These are phyloP conservation scores for Actinidia polygama DNA, from an alignment of 179 eudicot genomes.

Conservation along the genomic window DNA sequence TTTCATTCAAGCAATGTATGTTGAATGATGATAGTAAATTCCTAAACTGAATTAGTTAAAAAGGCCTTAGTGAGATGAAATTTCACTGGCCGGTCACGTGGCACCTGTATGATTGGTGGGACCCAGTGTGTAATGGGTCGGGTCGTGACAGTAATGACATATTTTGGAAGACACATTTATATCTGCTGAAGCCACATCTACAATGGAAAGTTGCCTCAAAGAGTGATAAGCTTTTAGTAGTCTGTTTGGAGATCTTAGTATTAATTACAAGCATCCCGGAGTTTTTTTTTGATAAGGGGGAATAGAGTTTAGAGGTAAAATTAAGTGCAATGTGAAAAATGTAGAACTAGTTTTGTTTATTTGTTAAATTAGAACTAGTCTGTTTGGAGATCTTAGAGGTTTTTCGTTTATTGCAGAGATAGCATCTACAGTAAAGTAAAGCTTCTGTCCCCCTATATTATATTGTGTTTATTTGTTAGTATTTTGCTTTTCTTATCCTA, in stretches of 20 bases:
- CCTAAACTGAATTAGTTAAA: too few relatives aligned
- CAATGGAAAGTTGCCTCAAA: slow-evolving; percentile 51
- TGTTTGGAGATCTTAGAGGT: too few relatives aligned
- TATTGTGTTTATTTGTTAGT: background rate
- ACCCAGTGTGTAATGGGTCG: too few relatives aligned
- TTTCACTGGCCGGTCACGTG: too few relatives aligned
- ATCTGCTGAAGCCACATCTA: slow-evolving; percentile 51
- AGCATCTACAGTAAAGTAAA: slow-evolving; percentile 51
- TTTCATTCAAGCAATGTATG: too few relatives aligned
- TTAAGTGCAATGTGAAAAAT: background rate
- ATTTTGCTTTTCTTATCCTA: background rate
- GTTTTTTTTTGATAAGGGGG: background rate
- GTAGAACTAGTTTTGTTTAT: background rate
- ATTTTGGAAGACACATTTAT: slow-evolving; percentile 57
- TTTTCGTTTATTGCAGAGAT: slow-evolving; percentile 33
- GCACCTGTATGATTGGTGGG: too few relatives aligned
- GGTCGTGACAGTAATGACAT: too few relatives aligned
- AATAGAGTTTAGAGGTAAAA: background rate
- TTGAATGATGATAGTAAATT: too few relatives aligned
- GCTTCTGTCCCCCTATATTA: background rate
- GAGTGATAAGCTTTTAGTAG: slow-evolving; percentile 57
- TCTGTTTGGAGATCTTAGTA: background rate
- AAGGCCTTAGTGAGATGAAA: too few relatives aligned
- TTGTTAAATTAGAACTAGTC: too few relatives aligned
- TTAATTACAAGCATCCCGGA: too few relatives aligned